phyloP scores from a whole-genome alignment of 257 asterid species.

The Scutellaria barbata region DNA sequence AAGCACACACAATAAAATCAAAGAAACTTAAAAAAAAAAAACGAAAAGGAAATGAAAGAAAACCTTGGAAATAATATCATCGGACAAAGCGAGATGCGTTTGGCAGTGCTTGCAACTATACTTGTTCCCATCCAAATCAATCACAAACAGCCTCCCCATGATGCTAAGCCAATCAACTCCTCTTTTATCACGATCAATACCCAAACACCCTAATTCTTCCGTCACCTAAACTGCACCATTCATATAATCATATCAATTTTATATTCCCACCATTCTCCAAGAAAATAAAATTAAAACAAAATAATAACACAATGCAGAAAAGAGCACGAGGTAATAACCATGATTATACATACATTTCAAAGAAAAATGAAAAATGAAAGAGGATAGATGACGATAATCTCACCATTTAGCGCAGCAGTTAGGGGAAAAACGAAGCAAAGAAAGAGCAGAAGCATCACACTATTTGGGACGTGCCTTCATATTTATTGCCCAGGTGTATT shows the following conservation, averaged over 20 bases:
- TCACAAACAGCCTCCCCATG: slow-evolving; percentile 73
- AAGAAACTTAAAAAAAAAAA: neutral
- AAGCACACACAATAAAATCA: neutral
- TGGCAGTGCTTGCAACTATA: slow-evolving; percentile 79
- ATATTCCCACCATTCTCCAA: neutral
- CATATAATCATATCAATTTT: neutral
- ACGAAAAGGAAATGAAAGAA: neutral
- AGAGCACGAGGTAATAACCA: neutral
- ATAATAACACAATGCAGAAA: slow-evolving; percentile 27
- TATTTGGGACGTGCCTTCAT: slow-evolving; percentile 24
- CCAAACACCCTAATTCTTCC: slow-evolving; percentile 28
- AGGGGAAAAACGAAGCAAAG: slow-evolving; percentile 19
- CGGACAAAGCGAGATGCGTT: slow-evolving; percentile 64
- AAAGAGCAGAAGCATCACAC: slow-evolving; percentile 27
- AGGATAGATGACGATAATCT: slow-evolving; percentile 32
- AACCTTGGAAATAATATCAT: slow-evolving; percentile 75
- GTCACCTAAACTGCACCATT: slow-evolving; percentile 30
- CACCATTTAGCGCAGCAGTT: slow-evolving; percentile 41
- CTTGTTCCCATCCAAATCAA: slow-evolving; percentile 60
- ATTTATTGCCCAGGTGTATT: too few species aligned
- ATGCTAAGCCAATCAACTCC: slow-evolving; percentile 26
- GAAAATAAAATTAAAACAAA: neutral
- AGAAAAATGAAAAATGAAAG: neutral
- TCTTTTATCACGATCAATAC: slow-evolving; percentile 11
- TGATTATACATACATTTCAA: slow-evolving; percentile 17